Evolutionary conservation across 768 basidiomycete genomes (phyloP).

Genomic region (Pleurotus pulmonarius): DNA sequence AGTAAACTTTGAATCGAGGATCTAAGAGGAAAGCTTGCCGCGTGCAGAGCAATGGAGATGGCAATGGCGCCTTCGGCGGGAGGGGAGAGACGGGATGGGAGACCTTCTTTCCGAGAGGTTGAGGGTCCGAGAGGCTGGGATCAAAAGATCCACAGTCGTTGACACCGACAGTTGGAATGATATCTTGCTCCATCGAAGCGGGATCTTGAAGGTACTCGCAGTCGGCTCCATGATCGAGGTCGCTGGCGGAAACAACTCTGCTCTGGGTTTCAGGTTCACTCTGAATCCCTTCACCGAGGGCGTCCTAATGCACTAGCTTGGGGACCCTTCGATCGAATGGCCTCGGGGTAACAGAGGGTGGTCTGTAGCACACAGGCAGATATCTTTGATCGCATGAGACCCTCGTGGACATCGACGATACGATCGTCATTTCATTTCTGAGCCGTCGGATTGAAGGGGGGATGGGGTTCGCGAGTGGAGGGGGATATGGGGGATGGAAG

Average conservation of each 20-base stretch:
- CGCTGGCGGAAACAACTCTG: constrained; percentile 27
- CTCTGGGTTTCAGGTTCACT: constrained; percentile 37
- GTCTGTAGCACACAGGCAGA: constrained; percentile 82
- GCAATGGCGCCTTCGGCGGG: constrained; percentile 52
- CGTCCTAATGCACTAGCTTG: constrained; percentile 52
- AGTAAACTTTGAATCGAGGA: constrained; percentile 88
- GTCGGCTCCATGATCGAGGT: constrained; percentile 16
- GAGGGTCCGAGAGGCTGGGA: too few relatives aligned
- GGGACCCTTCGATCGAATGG: constrained; percentile 70
- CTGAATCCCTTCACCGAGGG: constrained; percentile 35
- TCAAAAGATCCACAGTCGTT: too few relatives aligned
- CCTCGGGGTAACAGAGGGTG: constrained; percentile 84
- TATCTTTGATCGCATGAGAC: constrained; percentile 80
- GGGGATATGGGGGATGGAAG: constrained; percentile 55
- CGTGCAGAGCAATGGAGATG: too few relatives aligned
- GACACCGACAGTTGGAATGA: too few relatives aligned
- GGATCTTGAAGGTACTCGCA: constrained; percentile 18
- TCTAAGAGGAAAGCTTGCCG: constrained; percentile 84
- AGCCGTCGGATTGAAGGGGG: constrained; percentile 21
- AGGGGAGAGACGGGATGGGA: constrained; percentile 13
- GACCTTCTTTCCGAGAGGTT: constrained; percentile 9
- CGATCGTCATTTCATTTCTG: neutral
- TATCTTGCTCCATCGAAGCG: too few relatives aligned
- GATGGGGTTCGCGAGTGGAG: constrained; percentile 32
- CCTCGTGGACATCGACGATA: constrained; percentile 61